phyloP scores from a whole-genome alignment of 2,329 filamentous ascomycete genomes.

The Cercospora zeina region DNA sequence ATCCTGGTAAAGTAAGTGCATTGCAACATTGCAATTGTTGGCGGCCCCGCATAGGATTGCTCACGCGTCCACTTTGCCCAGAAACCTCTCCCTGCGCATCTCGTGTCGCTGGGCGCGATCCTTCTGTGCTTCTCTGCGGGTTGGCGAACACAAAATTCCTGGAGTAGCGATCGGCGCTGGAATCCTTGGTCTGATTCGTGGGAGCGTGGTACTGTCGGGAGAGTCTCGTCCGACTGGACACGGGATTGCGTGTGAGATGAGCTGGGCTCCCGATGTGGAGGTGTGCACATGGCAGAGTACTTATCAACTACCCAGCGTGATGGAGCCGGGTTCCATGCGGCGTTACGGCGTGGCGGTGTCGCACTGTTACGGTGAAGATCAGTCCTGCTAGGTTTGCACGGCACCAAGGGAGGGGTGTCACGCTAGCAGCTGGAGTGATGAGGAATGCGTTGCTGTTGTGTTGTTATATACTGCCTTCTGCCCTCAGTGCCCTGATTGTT shows the following conservation, averaged over 20 bases:
- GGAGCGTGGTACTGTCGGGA: background rate
- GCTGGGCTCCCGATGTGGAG: background rate
- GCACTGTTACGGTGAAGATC: background rate
- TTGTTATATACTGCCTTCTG: background rate
- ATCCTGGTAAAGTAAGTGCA: background rate
- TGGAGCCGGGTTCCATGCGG: background rate
- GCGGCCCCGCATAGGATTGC: slow-evolving; percentile 1
- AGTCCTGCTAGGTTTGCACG: background rate
- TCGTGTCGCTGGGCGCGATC: background rate
- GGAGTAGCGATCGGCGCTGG: background rate
- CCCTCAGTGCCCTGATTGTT: background rate
- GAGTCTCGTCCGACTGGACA: background rate
- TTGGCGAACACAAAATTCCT: background rate
- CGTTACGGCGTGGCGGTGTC: background rate
- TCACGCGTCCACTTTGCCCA: slow-evolving; percentile 5
- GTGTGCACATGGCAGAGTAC: background rate
- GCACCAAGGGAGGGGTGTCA: background rate
- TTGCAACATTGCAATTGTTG: background rate
- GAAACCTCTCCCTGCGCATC: background rate
- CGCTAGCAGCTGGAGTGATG: background rate
- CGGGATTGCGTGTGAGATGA: background rate
- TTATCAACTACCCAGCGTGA: background rate
- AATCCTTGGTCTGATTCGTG: background rate
- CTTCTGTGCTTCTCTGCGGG: background rate
- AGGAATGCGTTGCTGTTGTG: background rate